Evolutionary conservation across 2,329 filamentous ascomycete species (phyloP).

Genomic region (Aspergillus bombycis): DNA sequence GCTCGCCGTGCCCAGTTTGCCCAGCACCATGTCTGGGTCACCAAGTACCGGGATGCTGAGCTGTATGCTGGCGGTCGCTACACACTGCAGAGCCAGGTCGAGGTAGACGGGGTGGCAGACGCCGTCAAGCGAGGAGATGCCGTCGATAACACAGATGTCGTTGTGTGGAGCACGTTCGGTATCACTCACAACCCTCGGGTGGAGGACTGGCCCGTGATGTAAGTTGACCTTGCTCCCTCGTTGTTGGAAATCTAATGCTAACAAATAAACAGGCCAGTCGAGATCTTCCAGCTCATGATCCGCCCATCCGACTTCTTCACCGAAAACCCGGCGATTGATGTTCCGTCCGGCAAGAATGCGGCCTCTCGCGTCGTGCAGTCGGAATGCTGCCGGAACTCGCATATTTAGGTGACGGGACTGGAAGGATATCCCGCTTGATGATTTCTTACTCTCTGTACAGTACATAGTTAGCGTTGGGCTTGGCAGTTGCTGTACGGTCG

Average conservation of each 20-base stretch:
- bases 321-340: constrained; percentile 57
- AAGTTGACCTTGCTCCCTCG: constrained; percentile 13
- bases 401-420: constrained; percentile 24
- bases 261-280: constrained; percentile 34
- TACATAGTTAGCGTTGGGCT: neutral
- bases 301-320: constrained; percentile 59
- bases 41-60: constrained; percentile 55
- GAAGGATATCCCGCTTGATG: neutral
- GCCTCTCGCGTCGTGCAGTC: constrained; percentile 34
- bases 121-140: constrained; percentile 36
- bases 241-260: constrained; percentile 2
- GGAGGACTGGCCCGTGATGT: constrained; percentile 51
- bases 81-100: constrained; percentile 55
- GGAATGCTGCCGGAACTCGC: constrained; percentile 37
- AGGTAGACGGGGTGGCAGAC: constrained; percentile 39
- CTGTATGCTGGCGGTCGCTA: constrained; percentile 59
- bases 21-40: constrained; percentile 60
- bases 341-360: constrained; percentile 47
- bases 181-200: constrained; percentile 50
- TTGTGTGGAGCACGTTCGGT: constrained; percentile 50
- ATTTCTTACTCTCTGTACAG: constrained; percentile 4
- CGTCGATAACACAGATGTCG: constrained; percentile 46
- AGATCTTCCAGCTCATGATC: constrained; percentile 45
- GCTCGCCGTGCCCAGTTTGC: constrained; percentile 57
- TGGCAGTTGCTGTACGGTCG: neutral